A percentile compares a stretch with the other conserved stretches of the same genome.
Evolutionary conservation across 1,139 yeast species (phyloP).

Genomic region (Neolecta irregularis): DNA sequence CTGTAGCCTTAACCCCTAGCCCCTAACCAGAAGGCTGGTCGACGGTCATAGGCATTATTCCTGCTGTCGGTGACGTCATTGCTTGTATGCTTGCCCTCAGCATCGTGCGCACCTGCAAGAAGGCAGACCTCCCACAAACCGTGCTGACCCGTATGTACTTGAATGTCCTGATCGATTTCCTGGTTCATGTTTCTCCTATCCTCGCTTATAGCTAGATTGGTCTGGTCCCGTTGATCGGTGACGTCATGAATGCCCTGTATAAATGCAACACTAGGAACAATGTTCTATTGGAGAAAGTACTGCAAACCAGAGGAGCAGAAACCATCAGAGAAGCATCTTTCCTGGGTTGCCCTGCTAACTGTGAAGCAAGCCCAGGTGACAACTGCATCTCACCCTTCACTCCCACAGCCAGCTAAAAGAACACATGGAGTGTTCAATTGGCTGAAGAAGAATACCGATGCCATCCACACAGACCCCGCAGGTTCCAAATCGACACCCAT

Average conservation of each 20-base stretch:
- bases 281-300: constrained; percentile 36
- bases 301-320: too few species aligned
- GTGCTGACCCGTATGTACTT: constrained; percentile 39
- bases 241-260: constrained; percentile 39
- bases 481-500: too few species aligned
- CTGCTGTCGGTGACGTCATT: constrained; percentile 45
- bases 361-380: too few species aligned
- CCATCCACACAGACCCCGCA: too few species aligned
- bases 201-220: constrained; percentile 30
- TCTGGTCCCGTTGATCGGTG: constrained; percentile 51
- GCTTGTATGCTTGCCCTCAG: constrained; percentile 37
- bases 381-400: too few species aligned
- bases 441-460: too few species aligned
- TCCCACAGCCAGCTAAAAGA: too few species aligned
- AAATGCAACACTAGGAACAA: constrained; percentile 64
- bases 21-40: too few species aligned
- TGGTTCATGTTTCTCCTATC: constrained; percentile 16
- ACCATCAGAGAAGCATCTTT: too few species aligned
- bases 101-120: constrained; percentile 35
- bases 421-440: too few species aligned
- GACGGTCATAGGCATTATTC: constrained; percentile 58
- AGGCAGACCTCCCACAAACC: constrained; percentile 39
- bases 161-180: constrained; percentile 55
- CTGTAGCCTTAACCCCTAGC: too few species aligned
- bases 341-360: too few species aligned